These are phyloP conservation scores for Penicillium thymicola DNA, from an alignment of 2,329 filamentous ascomycete species.

Conservation along the genomic window DNA sequence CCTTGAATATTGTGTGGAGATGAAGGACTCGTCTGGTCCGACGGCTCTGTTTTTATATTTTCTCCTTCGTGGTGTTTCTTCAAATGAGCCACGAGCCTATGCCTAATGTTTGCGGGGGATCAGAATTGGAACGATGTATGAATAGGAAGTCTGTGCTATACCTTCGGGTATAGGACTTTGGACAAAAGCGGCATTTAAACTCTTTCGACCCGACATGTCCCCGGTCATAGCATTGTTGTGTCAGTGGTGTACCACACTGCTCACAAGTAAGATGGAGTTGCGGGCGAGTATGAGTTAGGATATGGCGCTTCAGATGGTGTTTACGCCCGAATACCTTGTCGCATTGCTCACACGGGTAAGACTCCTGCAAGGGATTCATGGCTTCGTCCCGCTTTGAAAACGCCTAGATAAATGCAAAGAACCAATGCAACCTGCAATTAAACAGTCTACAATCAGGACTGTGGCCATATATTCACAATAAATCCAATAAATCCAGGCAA, in stretches of 20 bases:
- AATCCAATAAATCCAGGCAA: background rate
- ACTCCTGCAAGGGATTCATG: background rate
- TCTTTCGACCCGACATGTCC: background rate
- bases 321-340: constrained; percentile 4
- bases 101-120: background rate
- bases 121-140: background rate
- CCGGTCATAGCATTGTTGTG: constrained; percentile 1
- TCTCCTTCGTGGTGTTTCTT: background rate
- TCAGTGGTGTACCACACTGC: background rate
- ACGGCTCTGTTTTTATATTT: background rate
- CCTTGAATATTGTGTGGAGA: background rate
- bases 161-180: constrained; percentile 3
- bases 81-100: background rate
- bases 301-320: constrained; percentile 4
- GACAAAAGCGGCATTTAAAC: background rate
- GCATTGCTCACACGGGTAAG: constrained; percentile 1
- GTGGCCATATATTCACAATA: background rate
- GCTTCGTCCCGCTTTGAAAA: background rate
- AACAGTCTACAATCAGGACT: background rate
- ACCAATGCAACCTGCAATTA: background rate
- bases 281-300: constrained; percentile 1
- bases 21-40: background rate
- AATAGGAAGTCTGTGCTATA: background rate
- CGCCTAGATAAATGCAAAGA: background rate
- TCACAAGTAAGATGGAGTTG: constrained; percentile 1